A percentile compares a stretch with the other conserved stretches of the same genome.
Conservation (phyloP, 1,284 basidiomycete genomes). For the Ceratobasidium sp. region DNA sequence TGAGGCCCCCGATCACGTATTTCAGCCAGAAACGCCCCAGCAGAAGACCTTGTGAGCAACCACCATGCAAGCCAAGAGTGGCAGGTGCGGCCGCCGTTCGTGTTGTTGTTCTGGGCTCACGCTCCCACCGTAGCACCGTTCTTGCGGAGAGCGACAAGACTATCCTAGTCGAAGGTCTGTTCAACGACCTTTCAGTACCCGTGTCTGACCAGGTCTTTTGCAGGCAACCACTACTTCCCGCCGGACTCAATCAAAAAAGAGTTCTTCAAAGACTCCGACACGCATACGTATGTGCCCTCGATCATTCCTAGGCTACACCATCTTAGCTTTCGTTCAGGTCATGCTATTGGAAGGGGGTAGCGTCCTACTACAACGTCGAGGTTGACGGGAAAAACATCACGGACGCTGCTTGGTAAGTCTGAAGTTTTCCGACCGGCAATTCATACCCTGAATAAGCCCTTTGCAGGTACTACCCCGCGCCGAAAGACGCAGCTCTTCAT, state of each 20-base stretch:
- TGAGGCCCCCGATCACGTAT: slow-evolving; percentile 7
- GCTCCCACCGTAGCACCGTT: slow-evolving; percentile 13
- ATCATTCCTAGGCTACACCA: not conserved
- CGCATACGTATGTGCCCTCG: slow-evolving; percentile 29
- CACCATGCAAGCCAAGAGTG: slow-evolving; percentile 42
- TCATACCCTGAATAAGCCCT: not conserved
- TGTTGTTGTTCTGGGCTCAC: not conserved
- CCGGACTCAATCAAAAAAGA: slow-evolving; percentile 37
- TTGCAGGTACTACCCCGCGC: slow-evolving; percentile 70
- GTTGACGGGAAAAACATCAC: slow-evolving; percentile 64
- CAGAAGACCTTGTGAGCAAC: not conserved
- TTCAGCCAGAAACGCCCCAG: slow-evolving; percentile 33
- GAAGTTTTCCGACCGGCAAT: not conserved
- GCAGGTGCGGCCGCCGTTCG: slow-evolving; percentile 34
- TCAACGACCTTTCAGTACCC: not conserved
- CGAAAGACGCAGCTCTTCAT: slow-evolving; percentile 65
- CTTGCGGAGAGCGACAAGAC: slow-evolving; percentile 46
- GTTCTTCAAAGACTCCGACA: slow-evolving; percentile 36
- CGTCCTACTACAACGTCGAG: slow-evolving; percentile 70
- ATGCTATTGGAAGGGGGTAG: slow-evolving; percentile 52
- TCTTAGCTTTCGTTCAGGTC: not conserved
- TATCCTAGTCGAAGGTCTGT: slow-evolving; percentile 44
- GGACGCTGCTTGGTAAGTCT: slow-evolving; percentile 71
- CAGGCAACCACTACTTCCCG: slow-evolving; percentile 29
- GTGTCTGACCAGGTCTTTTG: not conserved